Percentiles rank a stretch among this genome's conserved stretches.
These are phyloP conservation scores for Pseudoturritis turrita DNA, from an alignment of 345 rosid species.

Conservation along the genomic window DNA sequence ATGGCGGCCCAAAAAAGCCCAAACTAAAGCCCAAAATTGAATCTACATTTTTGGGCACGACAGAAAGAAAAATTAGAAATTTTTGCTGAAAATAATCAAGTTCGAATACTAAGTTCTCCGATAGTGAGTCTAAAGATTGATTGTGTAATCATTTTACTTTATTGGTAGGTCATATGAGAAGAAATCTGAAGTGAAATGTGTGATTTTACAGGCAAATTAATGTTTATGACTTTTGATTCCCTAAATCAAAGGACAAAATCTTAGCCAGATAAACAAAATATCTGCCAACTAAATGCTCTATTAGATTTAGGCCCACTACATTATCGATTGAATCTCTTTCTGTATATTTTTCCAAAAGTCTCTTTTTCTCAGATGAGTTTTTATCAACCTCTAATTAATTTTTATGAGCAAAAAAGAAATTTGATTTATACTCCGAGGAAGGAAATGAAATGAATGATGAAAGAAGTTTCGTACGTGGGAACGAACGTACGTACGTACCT, in stretches of 20 bases:
- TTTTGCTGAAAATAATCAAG: too few relatives aligned
- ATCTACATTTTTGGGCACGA: too few relatives aligned
- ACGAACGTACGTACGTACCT: slow-evolving; percentile 5
- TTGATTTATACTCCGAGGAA: neutral
- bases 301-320: slow-evolving; percentile 1
- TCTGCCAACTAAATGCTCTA: neutral
- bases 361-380: neutral
- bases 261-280: neutral
- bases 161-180: slow-evolving; percentile 24
- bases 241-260: neutral
- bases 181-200: slow-evolving; percentile 7
- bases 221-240: slow-evolving; percentile 8
- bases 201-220: slow-evolving; percentile 21
- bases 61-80: too few relatives aligned
- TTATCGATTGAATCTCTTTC: neutral
- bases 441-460: slow-evolving; percentile 1
- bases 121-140: neutral
- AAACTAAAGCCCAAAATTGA: too few relatives aligned
- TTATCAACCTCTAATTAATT: neutral
- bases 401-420: neutral
- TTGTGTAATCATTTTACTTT: slow-evolving; percentile 11
- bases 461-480: slow-evolving; percentile 28
- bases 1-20: too few relatives aligned
- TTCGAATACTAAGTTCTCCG: too few relatives aligned
- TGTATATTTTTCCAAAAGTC: neutral